phyloP scores from a whole-genome alignment of 2,329 filamentous ascomycete species.

The Coniella vitis region DNA sequence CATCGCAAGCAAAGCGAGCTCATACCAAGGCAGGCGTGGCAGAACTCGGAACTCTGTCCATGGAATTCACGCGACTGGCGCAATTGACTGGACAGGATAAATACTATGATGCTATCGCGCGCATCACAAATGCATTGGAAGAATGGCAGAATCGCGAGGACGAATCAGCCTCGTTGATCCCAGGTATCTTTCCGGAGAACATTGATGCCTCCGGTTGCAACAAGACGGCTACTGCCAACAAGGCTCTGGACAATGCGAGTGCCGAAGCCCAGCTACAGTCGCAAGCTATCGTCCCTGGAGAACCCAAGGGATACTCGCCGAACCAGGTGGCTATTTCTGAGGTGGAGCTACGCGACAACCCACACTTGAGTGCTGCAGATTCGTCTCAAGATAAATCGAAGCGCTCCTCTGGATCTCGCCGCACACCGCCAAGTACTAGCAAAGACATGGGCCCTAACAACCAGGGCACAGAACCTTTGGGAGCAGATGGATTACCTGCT shows the following conservation, averaged over 20 bases:
- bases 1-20: constrained; percentile 58
- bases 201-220: constrained; percentile 79
- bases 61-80: constrained; percentile 86
- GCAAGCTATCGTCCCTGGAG: constrained; percentile 20
- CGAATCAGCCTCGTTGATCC: constrained; percentile 50
- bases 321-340: background rate
- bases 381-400: constrained; percentile 11
- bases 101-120: constrained; percentile 85
- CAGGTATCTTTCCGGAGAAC: constrained; percentile 72
- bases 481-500: constrained; percentile 27
- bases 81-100: constrained; percentile 75
- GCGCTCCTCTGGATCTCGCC: background rate
- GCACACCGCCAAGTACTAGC: background rate
- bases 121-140: constrained; percentile 75
- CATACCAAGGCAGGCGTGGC: constrained; percentile 48
- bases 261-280: constrained; percentile 30
- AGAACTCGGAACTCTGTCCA: constrained; percentile 72
- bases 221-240: constrained; percentile 34
- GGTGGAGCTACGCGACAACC: background rate
- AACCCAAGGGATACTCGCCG: constrained; percentile 25
- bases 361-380: constrained; percentile 8
- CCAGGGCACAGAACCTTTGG: constrained; percentile 21
- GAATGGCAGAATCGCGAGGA: constrained; percentile 56
- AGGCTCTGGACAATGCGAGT: constrained; percentile 24
- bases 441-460: background rate